Base-by-base conservation (phyloP, 768 basidiomycete genomes). In the Agrocybe praecox region DNA sequence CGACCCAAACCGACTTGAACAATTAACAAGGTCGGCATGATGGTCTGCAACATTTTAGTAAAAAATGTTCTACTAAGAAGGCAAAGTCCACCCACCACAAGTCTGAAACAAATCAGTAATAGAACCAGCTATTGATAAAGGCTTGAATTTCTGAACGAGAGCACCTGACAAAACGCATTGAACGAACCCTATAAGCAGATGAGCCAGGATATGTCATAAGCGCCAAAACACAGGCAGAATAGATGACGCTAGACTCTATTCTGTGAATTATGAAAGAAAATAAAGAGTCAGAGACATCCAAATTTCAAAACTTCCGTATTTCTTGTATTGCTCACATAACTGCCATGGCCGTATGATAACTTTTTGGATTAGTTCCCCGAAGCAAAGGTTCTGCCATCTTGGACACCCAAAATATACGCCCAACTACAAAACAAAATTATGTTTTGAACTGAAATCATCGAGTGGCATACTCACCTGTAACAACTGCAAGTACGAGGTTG, bases 171-270 rank as follows among this genome's bases (percentile, higher is more conserved):
- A 12, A 62, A 55, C 10, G 66, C 40, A 10, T 59, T 34, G 19
- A 36, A 49, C 59, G 29, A 18, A 63, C 62, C 48, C 52, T 52
- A n/a, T 42, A 56, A 14, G 56, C 36, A 5, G 46, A 43, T n/a
- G n/a, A 17, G 0, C 23, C 36, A 3, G 50, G 59, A 33, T 22
- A 64, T 22, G 65, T 24, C 6, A 66, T 33, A 43, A 64, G 52
- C 11, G 64, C 19, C 36, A 71, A 52, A 17, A 73, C 55, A 29
- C 62, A 60, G 6, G 62, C 21, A 2, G 67, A 60, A 51, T 73
- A 73, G 8, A 72, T 55, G 15, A 66, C 54, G 22, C 68, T 68
- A 26, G 69, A 69, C 53, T 73, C 68, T 2, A 67, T 23, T 18
- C 53, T 54, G 33, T 19, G 18, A 14, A 26, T 23, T n/a, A 23